A percentile compares a stretch with the other conserved stretches of the same genome.
Conservation (phyloP, 192 early-diverging fungal species). For the Thoreauomyces humboldtii region DNA sequence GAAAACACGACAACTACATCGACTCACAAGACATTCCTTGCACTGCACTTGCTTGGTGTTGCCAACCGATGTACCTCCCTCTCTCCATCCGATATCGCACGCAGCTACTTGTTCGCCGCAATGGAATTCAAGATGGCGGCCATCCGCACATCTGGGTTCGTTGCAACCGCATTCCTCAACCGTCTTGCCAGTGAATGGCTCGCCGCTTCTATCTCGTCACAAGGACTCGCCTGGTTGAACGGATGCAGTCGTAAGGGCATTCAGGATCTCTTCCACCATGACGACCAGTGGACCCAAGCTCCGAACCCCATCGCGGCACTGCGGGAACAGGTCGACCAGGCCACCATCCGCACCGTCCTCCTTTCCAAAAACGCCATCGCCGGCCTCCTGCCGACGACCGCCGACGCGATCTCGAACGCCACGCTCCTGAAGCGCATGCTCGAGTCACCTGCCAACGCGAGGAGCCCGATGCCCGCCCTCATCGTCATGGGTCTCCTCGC, state of each 20-base stretch:
- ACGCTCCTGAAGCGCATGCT: not conserved
- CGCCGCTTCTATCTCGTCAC: not conserved
- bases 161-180: not conserved
- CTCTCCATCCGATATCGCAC: not conserved
- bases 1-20: not conserved
- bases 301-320: not conserved
- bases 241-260: not conserved
- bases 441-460: not conserved
- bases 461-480: not conserved
- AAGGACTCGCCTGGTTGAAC: not conserved
- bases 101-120: not conserved
- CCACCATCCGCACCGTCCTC: not conserved
- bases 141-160: not conserved
- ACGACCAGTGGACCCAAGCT: not conserved
- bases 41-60: not conserved
- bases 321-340: not conserved
- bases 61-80: not conserved
- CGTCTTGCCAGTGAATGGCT: not conserved
- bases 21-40: not conserved
- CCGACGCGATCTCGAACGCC: not conserved
- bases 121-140: not conserved
- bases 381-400: not conserved
- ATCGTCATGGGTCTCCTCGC: not conserved
- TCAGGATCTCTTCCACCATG: too few relatives aligned
- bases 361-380: not conserved